phyloP scores from a whole-genome alignment of 345 rosid genomes.

The Pistacia integerrima region DNA sequence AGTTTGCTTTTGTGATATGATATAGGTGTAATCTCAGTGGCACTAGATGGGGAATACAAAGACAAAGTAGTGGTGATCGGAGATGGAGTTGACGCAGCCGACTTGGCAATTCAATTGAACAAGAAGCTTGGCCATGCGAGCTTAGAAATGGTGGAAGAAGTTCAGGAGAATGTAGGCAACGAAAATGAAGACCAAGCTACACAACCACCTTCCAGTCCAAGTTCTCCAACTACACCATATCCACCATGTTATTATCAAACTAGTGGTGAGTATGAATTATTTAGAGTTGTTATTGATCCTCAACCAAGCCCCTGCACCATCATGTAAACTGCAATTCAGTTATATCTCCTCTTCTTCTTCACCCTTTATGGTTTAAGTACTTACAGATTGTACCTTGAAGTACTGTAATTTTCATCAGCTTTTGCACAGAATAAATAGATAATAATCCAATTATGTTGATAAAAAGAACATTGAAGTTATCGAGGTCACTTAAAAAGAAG shows the following conservation, averaged over 20 bases:
- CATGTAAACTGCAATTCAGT: too few species aligned
- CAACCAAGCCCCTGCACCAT: not conserved
- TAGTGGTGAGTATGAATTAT: not conserved
- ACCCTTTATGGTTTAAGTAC: too few species aligned
- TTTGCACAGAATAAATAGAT: too few species aligned
- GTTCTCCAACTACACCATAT: not conserved
- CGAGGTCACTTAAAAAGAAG: too few species aligned
- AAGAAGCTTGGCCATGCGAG: slow-evolving; percentile 20
- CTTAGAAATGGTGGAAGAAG: slow-evolving; percentile 11
- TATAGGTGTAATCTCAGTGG: slow-evolving; percentile 18
- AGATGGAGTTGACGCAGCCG: slow-evolving; percentile 19
- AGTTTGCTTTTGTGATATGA: not conserved
- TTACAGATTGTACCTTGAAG: too few species aligned
- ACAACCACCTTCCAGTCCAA: not conserved
- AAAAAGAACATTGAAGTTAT: too few species aligned
- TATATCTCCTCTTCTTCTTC: too few species aligned
- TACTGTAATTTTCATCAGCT: too few species aligned
- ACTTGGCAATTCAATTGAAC: slow-evolving; percentile 4
- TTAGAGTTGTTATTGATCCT: not conserved
- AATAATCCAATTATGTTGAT: too few species aligned
- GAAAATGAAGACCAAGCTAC: not conserved
- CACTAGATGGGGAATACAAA: slow-evolving; percentile 16
- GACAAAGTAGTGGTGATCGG: slow-evolving; percentile 18
- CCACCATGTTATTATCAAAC: not conserved
- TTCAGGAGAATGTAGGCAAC: not conserved